A percentile compares a stretch with the other conserved stretches of the same genome.
These are phyloP conservation scores for Naganishia vishniacii DNA, from an alignment of 768 basidiomycete species.

Conservation along the genomic window DNA sequence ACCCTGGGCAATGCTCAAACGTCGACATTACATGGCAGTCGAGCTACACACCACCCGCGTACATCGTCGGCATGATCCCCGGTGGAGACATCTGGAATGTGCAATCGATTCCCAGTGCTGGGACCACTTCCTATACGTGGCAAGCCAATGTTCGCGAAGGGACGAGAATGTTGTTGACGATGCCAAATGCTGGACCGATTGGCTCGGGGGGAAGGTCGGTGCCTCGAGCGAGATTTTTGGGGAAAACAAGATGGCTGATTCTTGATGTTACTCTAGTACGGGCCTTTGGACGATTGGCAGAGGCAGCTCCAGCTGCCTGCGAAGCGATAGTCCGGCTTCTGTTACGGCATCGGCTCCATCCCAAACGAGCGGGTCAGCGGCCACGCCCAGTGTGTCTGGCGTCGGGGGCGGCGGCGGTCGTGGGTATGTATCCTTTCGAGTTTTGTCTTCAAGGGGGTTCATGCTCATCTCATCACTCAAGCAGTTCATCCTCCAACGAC, in stretches of 20 bases:
- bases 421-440: neutral
- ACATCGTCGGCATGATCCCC: slow-evolving; percentile 44
- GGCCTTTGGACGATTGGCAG: slow-evolving; percentile 34
- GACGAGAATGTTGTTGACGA: slow-evolving; percentile 41
- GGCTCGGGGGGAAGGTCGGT: slow-evolving; percentile 38
- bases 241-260: neutral
- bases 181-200: slow-evolving; percentile 40
- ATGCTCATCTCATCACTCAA: neutral
- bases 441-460: neutral
- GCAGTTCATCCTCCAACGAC: slow-evolving; percentile 4
- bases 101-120: slow-evolving; percentile 27
- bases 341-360: slow-evolving; percentile 20
- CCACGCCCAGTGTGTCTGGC: slow-evolving; percentile 26
- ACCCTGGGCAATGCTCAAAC: slow-evolving; percentile 35
- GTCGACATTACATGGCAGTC: slow-evolving; percentile 36
- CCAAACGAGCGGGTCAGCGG: neutral
- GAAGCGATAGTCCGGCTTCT: slow-evolving; percentile 28
- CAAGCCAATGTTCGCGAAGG: slow-evolving; percentile 37
- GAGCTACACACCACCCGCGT: slow-evolving; percentile 39
- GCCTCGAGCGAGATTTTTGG: neutral
- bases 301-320: slow-evolving; percentile 38
- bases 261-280: slow-evolving; percentile 7
- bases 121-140: slow-evolving; percentile 32
- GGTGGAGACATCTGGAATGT: slow-evolving; percentile 40
- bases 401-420: slow-evolving; percentile 35